phyloP scores from a whole-genome alignment of 75 land plant genomes.

The Cryptomeria japonica region DNA sequence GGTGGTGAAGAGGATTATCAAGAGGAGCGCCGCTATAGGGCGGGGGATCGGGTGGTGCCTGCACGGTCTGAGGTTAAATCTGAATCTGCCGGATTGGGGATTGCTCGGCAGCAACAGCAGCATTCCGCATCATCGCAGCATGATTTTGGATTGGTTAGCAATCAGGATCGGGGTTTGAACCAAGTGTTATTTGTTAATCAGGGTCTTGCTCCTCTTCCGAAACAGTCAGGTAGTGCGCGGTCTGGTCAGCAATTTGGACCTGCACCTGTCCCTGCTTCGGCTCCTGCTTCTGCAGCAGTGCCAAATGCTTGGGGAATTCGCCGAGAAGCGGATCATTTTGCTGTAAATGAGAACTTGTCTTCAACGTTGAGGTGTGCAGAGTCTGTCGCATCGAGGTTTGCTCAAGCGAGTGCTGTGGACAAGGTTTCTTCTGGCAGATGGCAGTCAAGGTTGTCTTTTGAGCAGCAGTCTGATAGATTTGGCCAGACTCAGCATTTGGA shows the following conservation, averaged over 20 bases:
- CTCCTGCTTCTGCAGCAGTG: slow-evolving; percentile 14
- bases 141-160: slow-evolving; percentile 13
- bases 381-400: slow-evolving; percentile 45
- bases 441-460: slow-evolving; percentile 59
- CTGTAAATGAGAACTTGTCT: slow-evolving; percentile 16
- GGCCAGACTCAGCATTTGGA: neutral
- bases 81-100: neutral
- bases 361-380: slow-evolving; percentile 29
- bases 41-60: slow-evolving; percentile 18
- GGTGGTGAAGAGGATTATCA: slow-evolving; percentile 25
- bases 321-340: slow-evolving; percentile 40
- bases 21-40: slow-evolving; percentile 37
- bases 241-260: slow-evolving; percentile 18
- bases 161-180: slow-evolving; percentile 9
- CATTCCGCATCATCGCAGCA: neutral
- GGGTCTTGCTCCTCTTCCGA: slow-evolving; percentile 2
- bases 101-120: neutral
- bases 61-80: slow-evolving; percentile 18
- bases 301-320: slow-evolving; percentile 85
- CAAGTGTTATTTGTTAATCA: neutral
- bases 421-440: slow-evolving; percentile 88
- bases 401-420: slow-evolving; percentile 82
- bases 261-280: slow-evolving; percentile 11
- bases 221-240: slow-evolving; percentile 6
- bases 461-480: slow-evolving; percentile 1